A percentile compares a stretch with the other conserved stretches of the same genome.
Evolutionary conservation across 805 yeast genomes (phyloP).

Genomic region (Candida bentonensis): DNA sequence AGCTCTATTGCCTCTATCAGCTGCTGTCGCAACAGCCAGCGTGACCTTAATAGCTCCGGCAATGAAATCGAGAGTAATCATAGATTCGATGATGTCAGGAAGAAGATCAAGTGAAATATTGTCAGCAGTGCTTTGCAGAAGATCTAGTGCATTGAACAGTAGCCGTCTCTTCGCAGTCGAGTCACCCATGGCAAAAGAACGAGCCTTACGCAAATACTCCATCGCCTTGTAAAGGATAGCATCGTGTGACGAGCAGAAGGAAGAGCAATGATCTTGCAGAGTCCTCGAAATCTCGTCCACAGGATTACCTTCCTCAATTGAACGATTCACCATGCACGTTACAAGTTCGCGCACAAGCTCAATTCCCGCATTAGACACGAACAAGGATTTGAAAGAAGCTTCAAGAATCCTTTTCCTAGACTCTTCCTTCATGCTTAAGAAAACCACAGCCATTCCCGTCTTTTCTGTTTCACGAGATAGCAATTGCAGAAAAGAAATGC

Average conservation of each 20-base stretch:
- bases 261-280: slow-evolving; percentile 83
- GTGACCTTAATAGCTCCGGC: slow-evolving; percentile 79
- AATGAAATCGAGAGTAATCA: slow-evolving; percentile 63
- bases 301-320: slow-evolving; percentile 81
- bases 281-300: slow-evolving; percentile 81
- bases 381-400: slow-evolving; percentile 59
- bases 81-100: slow-evolving; percentile 64
- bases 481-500: slow-evolving; percentile 73
- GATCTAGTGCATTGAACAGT: slow-evolving; percentile 55
- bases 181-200: slow-evolving; percentile 54
- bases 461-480: slow-evolving; percentile 49
- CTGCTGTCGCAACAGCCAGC: slow-evolving; percentile 56
- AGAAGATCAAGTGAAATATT: slow-evolving; percentile 66
- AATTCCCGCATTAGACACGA: slow-evolving; percentile 52
- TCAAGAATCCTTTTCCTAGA: slow-evolving; percentile 54
- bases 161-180: slow-evolving; percentile 54
- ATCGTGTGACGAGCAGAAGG: slow-evolving; percentile 88
- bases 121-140: slow-evolving; percentile 69
- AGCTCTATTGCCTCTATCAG: slow-evolving; percentile 49
- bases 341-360: slow-evolving; percentile 72
- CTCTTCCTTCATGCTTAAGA: slow-evolving; percentile 54
- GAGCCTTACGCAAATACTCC: slow-evolving; percentile 81
- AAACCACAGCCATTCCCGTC: slow-evolving; percentile 46
- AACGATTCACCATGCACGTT: slow-evolving; percentile 77
- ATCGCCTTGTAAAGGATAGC: slow-evolving; percentile 88